Base-by-base conservation (phyloP, 768 basidiomycete species). In the Suillus variegatus region DNA sequence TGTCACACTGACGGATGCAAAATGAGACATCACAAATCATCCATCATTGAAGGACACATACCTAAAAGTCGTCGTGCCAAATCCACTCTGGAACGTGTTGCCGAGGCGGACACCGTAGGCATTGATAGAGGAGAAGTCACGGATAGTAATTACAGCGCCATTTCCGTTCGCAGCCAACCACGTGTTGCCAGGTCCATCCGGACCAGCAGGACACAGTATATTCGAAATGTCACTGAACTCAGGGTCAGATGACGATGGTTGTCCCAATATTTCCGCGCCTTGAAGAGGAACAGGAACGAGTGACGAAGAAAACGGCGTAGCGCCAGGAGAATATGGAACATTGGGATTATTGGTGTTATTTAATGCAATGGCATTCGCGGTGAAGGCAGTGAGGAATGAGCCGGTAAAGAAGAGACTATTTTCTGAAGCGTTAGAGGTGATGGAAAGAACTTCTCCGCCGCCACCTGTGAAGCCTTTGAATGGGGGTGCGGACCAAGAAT, bases 31-130 rank as follows among this genome's bases (percentile, higher is more conserved):
- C n/a, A 35, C 40, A 66, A 60, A 47, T 47, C 35, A 60, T 38
- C 54, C 16, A 16, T 64, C 32, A 52, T 66, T 40, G 41, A 41
- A 56, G 14, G 52, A 46, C 38, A 73, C 87, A 62, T 76, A 96
- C 96, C 85, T 91, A 78, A 99, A 99, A 6, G 82, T 84, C n/a
- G 87, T 92, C 1, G 97, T 97, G 49, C 95, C 91, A 69, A 92
- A 88, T 61, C 88, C 85, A 60, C 82, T 77, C 67, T 89, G 82
- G 76, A 97, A 93, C 9, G 95, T 96, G 78, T 99, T 99, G 35
- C 95, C 96, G 36, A 99, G 80, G 54, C 97, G 88, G 57, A 98
- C 74, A 6, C 97, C 97, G 64, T 82, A 88, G 4, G 88, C 91
- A 58, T 85, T 87, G 64, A 93, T 85, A 72, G 83, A 90, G 35